Conservation (phyloP, 352 stramenopile species). For the Poterioochromonas sp. region DNA sequence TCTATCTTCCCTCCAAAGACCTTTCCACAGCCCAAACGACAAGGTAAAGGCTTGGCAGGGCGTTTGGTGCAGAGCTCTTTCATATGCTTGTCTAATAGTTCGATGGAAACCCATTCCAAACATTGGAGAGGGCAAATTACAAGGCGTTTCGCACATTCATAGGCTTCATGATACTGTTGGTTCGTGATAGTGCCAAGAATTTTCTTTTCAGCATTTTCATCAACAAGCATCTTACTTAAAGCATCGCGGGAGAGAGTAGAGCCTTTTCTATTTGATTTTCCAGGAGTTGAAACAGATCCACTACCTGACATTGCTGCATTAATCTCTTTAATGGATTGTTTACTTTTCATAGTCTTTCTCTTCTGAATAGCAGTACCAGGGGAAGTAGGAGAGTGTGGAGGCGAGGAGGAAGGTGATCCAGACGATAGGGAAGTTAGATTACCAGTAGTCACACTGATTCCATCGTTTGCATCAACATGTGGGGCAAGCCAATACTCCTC, state of each 20-base stretch:
- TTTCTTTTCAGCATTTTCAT: not conserved
- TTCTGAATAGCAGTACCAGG: too few species aligned
- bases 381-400: not conserved
- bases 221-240: not conserved
- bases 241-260: not conserved
- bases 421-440: conserved; percentile 7
- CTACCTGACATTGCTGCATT: not conserved
- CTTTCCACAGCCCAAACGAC: conserved; percentile 46
- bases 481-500: conserved; percentile 46
- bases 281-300: not conserved
- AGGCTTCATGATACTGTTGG: conserved; percentile 41
- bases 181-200: conserved; percentile 35
- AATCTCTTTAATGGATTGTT: not conserved
- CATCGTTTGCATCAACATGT: not conserved
- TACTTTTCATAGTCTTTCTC: too few species aligned
- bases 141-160: conserved; percentile 40
- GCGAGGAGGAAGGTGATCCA: not conserved
- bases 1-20: conserved; percentile 37
- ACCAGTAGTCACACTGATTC: not conserved
- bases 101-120: conserved; percentile 47
- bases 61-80: conserved; percentile 47
- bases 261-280: not conserved
- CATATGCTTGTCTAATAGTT: conserved; percentile 46
- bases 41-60: conserved; percentile 45
- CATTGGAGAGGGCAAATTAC: conserved; percentile 44